phyloP scores from a whole-genome alignment of 176 grass and related monocot species.

The Rhipidocladum racemiflorum region DNA sequence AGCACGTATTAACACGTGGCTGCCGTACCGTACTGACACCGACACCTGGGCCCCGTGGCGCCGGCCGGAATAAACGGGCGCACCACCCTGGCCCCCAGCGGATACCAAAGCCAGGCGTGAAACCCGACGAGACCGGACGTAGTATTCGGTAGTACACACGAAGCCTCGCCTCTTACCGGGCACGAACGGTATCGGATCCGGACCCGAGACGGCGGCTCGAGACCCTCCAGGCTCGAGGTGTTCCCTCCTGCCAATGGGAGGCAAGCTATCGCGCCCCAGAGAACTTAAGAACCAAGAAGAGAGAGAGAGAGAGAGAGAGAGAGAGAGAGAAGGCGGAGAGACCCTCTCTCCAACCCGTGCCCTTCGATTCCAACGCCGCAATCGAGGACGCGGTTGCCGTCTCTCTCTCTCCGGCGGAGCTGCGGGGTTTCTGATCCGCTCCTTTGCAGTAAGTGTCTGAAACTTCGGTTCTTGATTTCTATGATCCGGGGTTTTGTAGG shows the following conservation, averaged over 20 bases:
- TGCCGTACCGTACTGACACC: background rate
- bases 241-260: slow-evolving; percentile 30
- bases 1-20: background rate
- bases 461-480: background rate
- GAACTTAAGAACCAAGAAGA: slow-evolving; percentile 44
- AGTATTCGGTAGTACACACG: too few species aligned
- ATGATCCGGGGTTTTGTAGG: background rate
- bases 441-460: slow-evolving; percentile 23
- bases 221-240: slow-evolving; percentile 25
- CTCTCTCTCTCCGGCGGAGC: background rate
- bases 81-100: background rate
- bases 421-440: background rate
- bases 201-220: background rate
- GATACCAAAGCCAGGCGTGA: background rate
- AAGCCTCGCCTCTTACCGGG: background rate
- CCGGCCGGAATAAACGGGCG: background rate
- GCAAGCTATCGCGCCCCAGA: slow-evolving; percentile 27
- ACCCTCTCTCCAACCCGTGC: slow-evolving; percentile 1
- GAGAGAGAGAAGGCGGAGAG: background rate
- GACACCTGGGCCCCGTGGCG: background rate
- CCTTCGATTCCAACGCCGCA: background rate
- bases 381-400: background rate
- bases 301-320: background rate
- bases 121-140: background rate
- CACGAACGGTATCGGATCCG: background rate